Percentiles rank a stretch among this genome's conserved stretches.
Evolutionary conservation across 805 yeast genomes (phyloP).

Genomic region (Candida yuanshanica): DNA sequence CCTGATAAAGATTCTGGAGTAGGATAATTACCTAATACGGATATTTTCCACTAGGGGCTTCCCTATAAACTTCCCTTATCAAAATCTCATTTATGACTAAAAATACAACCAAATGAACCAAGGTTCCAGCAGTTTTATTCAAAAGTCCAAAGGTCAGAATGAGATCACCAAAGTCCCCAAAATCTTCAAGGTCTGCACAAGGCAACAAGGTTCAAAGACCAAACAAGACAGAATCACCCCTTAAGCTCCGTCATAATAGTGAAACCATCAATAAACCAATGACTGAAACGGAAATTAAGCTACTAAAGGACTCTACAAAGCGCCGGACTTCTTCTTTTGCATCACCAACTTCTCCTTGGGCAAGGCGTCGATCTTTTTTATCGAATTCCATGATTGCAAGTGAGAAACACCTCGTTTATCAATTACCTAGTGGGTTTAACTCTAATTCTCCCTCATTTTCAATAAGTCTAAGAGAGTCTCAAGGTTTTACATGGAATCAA

Average conservation of each 20-base stretch:
- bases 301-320: too few relatives aligned
- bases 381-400: conserved; percentile 51
- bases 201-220: too few relatives aligned
- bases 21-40: background rate
- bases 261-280: too few relatives aligned
- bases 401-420: conserved; percentile 52
- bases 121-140: background rate
- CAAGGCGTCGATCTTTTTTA: conserved; percentile 50
- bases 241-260: too few relatives aligned
- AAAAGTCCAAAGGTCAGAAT: background rate
- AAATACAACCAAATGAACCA: too few relatives aligned
- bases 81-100: too few relatives aligned
- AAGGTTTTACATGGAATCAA: conserved; percentile 74
- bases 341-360: conserved; percentile 41
- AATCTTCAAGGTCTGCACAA: background rate
- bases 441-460: conserved; percentile 25
- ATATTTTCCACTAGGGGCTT: too few relatives aligned
- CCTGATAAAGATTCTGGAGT: too few relatives aligned
- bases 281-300: too few relatives aligned
- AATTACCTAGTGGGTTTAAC: conserved; percentile 18
- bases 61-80: background rate
- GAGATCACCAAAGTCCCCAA: background rate
- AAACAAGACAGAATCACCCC: too few relatives aligned
- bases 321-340: conserved; percentile 16
- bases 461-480: conserved; percentile 53